Percentiles rank a stretch among this genome's conserved stretches.
Conservation (phyloP, 2,329 filamentous ascomycete species). For the Aspergillus vadensis region DNA sequence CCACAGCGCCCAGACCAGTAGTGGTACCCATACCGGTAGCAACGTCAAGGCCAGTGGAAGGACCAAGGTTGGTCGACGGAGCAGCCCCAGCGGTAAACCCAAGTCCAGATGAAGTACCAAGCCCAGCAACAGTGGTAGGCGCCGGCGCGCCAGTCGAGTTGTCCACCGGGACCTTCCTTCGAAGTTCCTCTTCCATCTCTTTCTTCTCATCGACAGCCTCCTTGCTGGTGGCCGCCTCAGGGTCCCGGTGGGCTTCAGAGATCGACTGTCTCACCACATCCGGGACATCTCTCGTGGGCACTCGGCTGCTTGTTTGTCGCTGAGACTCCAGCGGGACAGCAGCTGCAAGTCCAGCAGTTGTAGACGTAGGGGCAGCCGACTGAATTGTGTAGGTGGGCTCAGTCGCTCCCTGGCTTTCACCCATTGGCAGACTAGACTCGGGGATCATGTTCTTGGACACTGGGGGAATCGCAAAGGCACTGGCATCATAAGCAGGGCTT, state of each 20-base stretch:
- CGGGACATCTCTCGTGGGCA: slow-evolving; percentile 40
- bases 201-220: slow-evolving; percentile 74
- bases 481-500: slow-evolving; percentile 32
- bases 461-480: slow-evolving; percentile 55
- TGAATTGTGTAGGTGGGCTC: slow-evolving; percentile 57
- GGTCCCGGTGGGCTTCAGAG: slow-evolving; percentile 56
- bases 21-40: too few relatives aligned
- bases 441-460: slow-evolving; percentile 70
- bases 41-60: too few relatives aligned
- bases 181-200: slow-evolving; percentile 71
- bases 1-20: too few relatives aligned
- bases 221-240: slow-evolving; percentile 71
- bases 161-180: slow-evolving; percentile 50
- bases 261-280: slow-evolving; percentile 50
- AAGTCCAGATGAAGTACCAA: neutral
- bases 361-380: slow-evolving; percentile 53
- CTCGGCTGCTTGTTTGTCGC: slow-evolving; percentile 22
- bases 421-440: slow-evolving; percentile 78
- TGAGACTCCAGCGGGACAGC: slow-evolving; percentile 47
- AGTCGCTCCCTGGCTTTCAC: slow-evolving; percentile 42
- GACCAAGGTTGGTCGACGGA: too few relatives aligned
- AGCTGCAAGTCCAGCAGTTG: slow-evolving; percentile 49
- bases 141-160: slow-evolving; percentile 44
- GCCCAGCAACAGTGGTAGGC: slow-evolving; percentile 16
- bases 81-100: slow-evolving; percentile 45